phyloP scores from a whole-genome alignment of 2,329 filamentous ascomycete species.

The Podosphaera xanthii region DNA sequence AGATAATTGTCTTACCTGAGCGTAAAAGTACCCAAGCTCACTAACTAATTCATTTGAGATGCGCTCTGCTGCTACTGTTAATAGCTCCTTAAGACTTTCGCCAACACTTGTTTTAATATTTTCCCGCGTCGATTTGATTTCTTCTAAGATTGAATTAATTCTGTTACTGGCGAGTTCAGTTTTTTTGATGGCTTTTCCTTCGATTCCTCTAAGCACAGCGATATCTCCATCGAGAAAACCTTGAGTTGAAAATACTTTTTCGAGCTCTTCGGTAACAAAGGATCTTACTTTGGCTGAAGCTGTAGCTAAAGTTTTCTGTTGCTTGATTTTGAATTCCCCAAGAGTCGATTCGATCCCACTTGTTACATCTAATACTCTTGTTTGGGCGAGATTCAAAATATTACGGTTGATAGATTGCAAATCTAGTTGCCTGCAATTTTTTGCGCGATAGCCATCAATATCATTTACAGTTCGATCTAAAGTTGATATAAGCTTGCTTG shows the following conservation, averaged over 20 bases:
- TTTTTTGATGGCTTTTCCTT: conserved; percentile 42
- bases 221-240: conserved; percentile 47
- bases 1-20: conserved; percentile 20
- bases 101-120: conserved; percentile 72
- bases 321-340: conserved; percentile 46
- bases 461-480: conserved; percentile 58
- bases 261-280: conserved; percentile 56
- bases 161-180: conserved; percentile 51
- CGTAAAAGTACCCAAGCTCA: conserved; percentile 68
- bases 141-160: conserved; percentile 77
- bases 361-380: conserved; percentile 55
- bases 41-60: conserved; percentile 77
- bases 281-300: conserved; percentile 50
- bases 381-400: conserved; percentile 56
- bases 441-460: conserved; percentile 61
- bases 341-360: conserved; percentile 54
- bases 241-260: conserved; percentile 47
- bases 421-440: conserved; percentile 66
- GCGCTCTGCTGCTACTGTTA: conserved; percentile 56
- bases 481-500: conserved; percentile 54
- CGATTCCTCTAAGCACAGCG: conserved; percentile 41
- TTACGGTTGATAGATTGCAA: conserved; percentile 59
- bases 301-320: conserved; percentile 43
- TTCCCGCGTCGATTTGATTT: conserved; percentile 75
- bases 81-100: conserved; percentile 57